Base-by-base conservation (phyloP, 805 yeast genomes). In the Candida ficus region DNA sequence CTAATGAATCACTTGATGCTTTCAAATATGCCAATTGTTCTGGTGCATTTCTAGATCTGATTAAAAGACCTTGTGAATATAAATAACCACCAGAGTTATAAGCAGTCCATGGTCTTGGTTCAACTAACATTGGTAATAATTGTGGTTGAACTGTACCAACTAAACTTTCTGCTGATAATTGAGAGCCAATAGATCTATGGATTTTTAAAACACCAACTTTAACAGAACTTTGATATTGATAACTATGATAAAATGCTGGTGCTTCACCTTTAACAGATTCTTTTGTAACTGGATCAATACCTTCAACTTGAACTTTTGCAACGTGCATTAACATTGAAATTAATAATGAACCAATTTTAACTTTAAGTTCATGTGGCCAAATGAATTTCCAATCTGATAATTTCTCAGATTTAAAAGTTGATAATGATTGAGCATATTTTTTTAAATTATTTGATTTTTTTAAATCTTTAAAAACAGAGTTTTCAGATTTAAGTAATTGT, bases 201-300 rank as follows among this genome's bases (percentile, higher is more conserved):
- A 87, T 65, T 45, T 79, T 81, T 42, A 93, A 66, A 9, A 90
- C 80, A 32, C 99, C 99, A 21, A 88, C 64, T 54, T 81, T 83
- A 44, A 77, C 76, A 28, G 97, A 96, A 40, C 75, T 74, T 36
- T 76, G 74, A 53, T 82, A 88, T 61, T 87, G 95, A 61, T 86
- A 90, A 4, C 88, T 76, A 56, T 93, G 98, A 45, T 79, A 80
- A 54, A 93, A 84, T 1, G 98, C 98, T 2, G 97, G 96, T 7
- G 89, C 91, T 29, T 73, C 67, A 17, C 90, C 95, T 25, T 63
- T 62, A n/a, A 85, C 82, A 1, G 59, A 58, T 38, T 76, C 63
- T 10, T 84, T 83, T 0, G 95, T 81, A 2, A 77, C 69, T 2
- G 97, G 97, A 57, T 91, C 96, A 1, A 64, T 70, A 34, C 90